phyloP scores from a whole-genome alignment of 495 filamentous ascomycete genomes.

The Chaetomium tenue region DNA sequence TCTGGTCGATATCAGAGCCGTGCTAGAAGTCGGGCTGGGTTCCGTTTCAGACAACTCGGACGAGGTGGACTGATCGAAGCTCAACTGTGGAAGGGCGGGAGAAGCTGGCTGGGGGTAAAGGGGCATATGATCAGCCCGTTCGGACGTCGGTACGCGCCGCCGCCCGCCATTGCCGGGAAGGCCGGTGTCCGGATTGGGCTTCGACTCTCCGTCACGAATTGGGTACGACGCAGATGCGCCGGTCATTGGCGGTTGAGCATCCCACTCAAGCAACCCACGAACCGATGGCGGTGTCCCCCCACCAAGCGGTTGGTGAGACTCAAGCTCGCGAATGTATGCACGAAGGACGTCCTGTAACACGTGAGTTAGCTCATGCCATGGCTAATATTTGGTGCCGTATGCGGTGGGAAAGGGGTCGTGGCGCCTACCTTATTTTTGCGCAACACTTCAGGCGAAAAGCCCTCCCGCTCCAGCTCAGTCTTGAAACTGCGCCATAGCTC shows the following conservation, averaged over 20 bases:
- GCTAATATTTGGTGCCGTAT: background rate
- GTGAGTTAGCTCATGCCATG: background rate
- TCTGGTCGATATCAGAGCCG: constrained; percentile 46
- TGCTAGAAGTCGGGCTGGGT: constrained; percentile 25
- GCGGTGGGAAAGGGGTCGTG: background rate
- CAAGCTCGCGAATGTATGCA: constrained; percentile 55
- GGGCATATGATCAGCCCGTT: constrained; percentile 21
- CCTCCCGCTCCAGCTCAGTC: constrained; percentile 51
- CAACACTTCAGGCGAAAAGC: constrained; percentile 52
- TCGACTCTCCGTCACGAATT: constrained; percentile 27
- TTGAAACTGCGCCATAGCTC: constrained; percentile 55
- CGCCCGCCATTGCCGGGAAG: constrained; percentile 43
- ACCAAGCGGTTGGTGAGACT: constrained; percentile 37
- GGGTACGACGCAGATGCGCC: constrained; percentile 24
- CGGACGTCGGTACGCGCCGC: constrained; percentile 24
- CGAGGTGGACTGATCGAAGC: constrained; percentile 38
- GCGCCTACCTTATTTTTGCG: constrained; percentile 49
- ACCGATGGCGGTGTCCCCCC: constrained; percentile 43
- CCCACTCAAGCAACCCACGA: constrained; percentile 38
- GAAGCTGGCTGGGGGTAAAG: constrained; percentile 20
- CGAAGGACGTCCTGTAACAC: constrained; percentile 49
- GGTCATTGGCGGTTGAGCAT: constrained; percentile 25
- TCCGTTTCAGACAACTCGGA: constrained; percentile 34
- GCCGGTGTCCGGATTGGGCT: constrained; percentile 22
- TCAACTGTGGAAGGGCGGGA: constrained; percentile 30